Evolutionary conservation across 2,329 filamentous ascomycete genomes (phyloP).

Genomic region (Colletotrichum brevisporum): DNA sequence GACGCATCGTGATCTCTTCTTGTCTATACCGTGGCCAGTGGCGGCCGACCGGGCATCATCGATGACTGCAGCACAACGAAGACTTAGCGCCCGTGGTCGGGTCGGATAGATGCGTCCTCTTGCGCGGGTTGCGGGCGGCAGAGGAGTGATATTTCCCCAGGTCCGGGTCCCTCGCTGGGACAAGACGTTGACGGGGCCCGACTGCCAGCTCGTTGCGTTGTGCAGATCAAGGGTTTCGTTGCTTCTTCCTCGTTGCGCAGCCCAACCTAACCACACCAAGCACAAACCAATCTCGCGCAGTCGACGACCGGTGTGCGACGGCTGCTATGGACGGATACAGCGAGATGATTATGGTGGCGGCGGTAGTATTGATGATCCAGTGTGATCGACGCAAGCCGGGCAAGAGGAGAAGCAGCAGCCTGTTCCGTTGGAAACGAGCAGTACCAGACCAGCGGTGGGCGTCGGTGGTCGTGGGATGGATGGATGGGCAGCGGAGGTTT

Average conservation of each 20-base stretch:
- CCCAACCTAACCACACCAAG: constrained; percentile 15
- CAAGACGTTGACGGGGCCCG: constrained; percentile 13
- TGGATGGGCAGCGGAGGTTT: constrained; percentile 4
- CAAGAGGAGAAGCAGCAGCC: background rate
- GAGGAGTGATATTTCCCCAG: background rate
- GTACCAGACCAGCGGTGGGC: background rate
- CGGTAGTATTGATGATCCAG: too few relatives aligned
- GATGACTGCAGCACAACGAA: constrained; percentile 13
- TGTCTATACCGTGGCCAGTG: constrained; percentile 32
- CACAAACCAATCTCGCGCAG: constrained; percentile 19
- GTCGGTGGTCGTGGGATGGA: background rate
- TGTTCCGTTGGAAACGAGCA: background rate
- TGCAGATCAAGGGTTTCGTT: constrained; percentile 16
- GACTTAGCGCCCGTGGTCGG: constrained; percentile 7
- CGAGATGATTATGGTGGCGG: background rate
- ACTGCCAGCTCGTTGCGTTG: constrained; percentile 6
- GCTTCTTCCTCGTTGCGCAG: constrained; percentile 11
- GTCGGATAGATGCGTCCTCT: constrained; percentile 21
- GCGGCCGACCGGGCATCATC: constrained; percentile 30
- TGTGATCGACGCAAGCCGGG: background rate
- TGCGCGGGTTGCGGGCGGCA: constrained; percentile 9
- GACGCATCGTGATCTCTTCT: constrained; percentile 35
- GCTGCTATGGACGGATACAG: constrained; percentile 4
- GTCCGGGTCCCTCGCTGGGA: constrained; percentile 3
- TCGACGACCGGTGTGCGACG: constrained; percentile 20